Percentiles rank a stretch among this genome's conserved stretches.
These are phyloP conservation scores for Chamaenerion angustifolium DNA, from an alignment of 345 rosid genomes.

Conservation along the genomic window DNA sequence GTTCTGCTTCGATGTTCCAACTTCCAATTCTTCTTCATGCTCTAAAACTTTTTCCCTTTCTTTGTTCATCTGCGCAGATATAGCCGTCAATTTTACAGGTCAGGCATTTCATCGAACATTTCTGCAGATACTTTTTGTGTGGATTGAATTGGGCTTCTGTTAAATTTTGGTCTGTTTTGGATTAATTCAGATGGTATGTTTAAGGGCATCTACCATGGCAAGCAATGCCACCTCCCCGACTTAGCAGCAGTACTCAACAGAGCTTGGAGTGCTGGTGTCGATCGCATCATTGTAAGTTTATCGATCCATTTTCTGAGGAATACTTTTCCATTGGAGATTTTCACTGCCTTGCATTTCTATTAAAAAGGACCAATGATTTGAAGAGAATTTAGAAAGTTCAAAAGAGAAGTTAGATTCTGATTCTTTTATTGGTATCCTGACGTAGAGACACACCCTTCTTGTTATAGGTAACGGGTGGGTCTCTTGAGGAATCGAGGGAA, in stretches of 20 bases:
- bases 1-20: background rate
- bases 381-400: background rate
- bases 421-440: background rate
- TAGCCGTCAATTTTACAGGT: constrained; percentile 96
- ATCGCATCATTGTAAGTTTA: constrained; percentile 61
- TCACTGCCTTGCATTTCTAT: background rate
- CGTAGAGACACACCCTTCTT: constrained; percentile 5
- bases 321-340: background rate
- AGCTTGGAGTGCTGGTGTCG: constrained; percentile 94
- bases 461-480: constrained; percentile 88
- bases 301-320: background rate
- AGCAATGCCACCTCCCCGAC: constrained; percentile 65
- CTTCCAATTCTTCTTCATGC: background rate
- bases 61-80: constrained; percentile 34
- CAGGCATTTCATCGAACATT: constrained; percentile 44
- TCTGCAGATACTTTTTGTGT: background rate
- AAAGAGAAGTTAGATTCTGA: background rate
- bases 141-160: background rate
- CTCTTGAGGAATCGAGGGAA: constrained; percentile 74
- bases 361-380: background rate
- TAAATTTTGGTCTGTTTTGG: background rate
- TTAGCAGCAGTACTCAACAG: constrained; percentile 57
- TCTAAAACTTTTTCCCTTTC: background rate
- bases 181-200: constrained; percentile 79
- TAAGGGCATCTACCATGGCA: constrained; percentile 79